Evolutionary conservation across 1,139 yeast species (phyloP).

Genomic region (Suhomyces panamericanus): DNA sequence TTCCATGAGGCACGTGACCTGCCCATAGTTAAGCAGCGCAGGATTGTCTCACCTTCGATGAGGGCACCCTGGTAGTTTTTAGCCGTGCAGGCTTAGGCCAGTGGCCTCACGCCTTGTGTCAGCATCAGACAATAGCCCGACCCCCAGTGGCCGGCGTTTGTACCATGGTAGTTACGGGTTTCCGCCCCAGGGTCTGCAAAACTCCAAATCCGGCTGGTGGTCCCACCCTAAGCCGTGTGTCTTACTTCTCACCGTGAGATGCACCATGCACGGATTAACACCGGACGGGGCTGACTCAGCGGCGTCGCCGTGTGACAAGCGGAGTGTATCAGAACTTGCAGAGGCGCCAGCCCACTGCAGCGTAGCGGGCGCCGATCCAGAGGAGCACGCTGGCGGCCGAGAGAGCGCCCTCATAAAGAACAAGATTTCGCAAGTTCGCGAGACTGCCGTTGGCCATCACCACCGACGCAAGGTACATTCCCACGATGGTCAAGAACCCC

Average conservation of each 20-base stretch:
- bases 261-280: no score
- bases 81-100: no score
- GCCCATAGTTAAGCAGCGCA: neutral
- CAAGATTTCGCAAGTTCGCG: conserved; percentile 12
- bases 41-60: neutral
- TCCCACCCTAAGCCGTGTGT: no score
- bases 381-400: conserved; percentile 20
- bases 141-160: no score
- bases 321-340: conserved; percentile 3
- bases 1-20: neutral
- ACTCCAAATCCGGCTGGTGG: no score
- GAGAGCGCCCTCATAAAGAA: conserved; percentile 28
- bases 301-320: neutral
- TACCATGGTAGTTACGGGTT: no score
- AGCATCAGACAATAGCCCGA: no score
- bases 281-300: neutral
- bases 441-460: conserved; percentile 18
- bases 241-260: no score
- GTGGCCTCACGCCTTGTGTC: no score
- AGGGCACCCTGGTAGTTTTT: neutral
- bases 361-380: conserved; percentile 13
- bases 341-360: conserved; percentile 12
- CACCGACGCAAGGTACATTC: conserved; percentile 40
- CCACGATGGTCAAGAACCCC: conserved; percentile 31
- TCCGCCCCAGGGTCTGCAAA: no score